Evolutionary conservation across 2,329 filamentous ascomycete species (phyloP), one percentile per base, ranked within the genome.

Genomic region (Byssoonygena ceratinophila): DNA sequence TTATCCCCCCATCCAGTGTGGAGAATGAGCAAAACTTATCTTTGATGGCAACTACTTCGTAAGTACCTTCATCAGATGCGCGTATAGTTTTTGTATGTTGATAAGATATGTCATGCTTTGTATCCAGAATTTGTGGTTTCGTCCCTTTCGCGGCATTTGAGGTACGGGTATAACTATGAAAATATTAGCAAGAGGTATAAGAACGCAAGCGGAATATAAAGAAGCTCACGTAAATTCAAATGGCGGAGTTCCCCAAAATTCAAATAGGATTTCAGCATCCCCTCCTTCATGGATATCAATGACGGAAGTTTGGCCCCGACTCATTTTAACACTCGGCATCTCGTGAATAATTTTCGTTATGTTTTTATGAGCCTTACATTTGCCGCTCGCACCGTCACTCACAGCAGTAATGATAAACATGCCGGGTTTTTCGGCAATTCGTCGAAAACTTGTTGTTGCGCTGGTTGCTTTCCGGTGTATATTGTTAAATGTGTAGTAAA

Each of bases 271-370:
- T 65, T 96, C 87, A 0, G 92, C 89, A 66, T 94, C 86, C 56
- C 89, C 89, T 60, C 92, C 92, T 73, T 98, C 91, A 67, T 97
- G 94, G 57, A 98, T 98, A 65, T 97, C 92, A 32, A 94, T 83
- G 59, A 85, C 82, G 5, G 83, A 80, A 54, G 87, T 83, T 56
- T 80, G 80, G 27, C 94, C 94, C 62, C 87, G 86, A 63, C 85
- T 91, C 59, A 98, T 87, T 59, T 84, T 84, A 44, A 96, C 94
- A 54, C 85, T 90, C 2, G 92, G 92, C 72, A 97, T 84, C 48
- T 88, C 84, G 65, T 97, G 92, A 60, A 98, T 94, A 5, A 78
- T 77, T 68, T 94, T 94, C 49, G 78, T 79, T 46, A 96, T 79
- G 56, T 86, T 78, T 52, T 89, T 85, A 6, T 80, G 77, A 0